These are phyloP conservation scores for Groenewaldozyma sp. DNA, from an alignment of 1,139 yeast species.

Conservation along the genomic window DNA sequence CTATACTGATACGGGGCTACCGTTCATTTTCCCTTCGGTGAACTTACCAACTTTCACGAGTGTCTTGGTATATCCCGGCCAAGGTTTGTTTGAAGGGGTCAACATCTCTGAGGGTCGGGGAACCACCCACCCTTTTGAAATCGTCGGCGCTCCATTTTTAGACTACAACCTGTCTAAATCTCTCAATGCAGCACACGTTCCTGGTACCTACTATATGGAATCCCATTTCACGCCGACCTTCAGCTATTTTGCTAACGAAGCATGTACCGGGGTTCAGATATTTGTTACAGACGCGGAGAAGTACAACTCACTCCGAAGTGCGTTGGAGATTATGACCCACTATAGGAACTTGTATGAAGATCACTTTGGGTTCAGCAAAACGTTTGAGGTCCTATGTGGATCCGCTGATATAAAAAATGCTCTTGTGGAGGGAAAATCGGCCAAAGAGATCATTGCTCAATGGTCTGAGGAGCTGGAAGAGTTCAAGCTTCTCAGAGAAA, in stretches of 20 bases:
- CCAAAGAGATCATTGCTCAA: constrained; percentile 3
- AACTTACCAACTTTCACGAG: constrained; percentile 11
- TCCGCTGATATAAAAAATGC: constrained; percentile 3
- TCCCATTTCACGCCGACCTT: constrained; percentile 8
- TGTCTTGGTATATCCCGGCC: constrained; percentile 10
- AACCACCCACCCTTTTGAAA: constrained; percentile 13
- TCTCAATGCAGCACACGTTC: constrained; percentile 3
- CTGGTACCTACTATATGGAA: constrained; percentile 6
- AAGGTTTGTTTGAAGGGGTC: constrained; percentile 11
- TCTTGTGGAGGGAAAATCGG: constrained; percentile 1
- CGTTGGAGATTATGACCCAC: constrained; percentile 6
- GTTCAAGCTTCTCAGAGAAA: constrained; percentile 1
- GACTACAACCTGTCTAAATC: constrained; percentile 9
- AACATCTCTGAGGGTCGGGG: constrained; percentile 12
- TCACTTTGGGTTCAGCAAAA: constrained; percentile 3
- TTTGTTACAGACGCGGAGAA: constrained; percentile 5
- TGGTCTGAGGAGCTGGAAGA: constrained; percentile 5
- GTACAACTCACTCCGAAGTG: constrained; percentile 4
- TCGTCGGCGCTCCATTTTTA: constrained; percentile 11
- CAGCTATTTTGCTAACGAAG: constrained; percentile 5
- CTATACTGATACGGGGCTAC: constrained; percentile 11
- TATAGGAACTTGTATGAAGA: constrained; percentile 5
- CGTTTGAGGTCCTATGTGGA: constrained; percentile 6
- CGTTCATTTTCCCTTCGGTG: constrained; percentile 10
- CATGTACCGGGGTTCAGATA: constrained; percentile 7